phyloP scores from a whole-genome alignment of 495 filamentous ascomycete species.

The Parmelia sp. region DNA sequence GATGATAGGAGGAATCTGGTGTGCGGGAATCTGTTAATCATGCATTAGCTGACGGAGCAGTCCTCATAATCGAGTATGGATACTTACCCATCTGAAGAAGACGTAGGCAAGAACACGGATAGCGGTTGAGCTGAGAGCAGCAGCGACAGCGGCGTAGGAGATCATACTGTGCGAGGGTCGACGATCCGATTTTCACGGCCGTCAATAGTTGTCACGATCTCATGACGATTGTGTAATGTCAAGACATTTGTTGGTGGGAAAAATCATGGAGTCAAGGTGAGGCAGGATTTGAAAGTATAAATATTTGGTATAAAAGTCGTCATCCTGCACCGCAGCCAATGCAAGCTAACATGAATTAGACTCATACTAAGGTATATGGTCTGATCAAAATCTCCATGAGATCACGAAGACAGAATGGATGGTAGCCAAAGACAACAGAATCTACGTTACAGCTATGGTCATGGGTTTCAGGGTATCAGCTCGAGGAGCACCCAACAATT shows the following conservation, averaged over 20 bases:
- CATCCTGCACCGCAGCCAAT: too few species aligned
- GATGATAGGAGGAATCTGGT: slow-evolving; percentile 56
- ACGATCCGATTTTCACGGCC: not conserved
- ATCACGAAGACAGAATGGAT: not conserved
- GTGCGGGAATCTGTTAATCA: slow-evolving; percentile 52
- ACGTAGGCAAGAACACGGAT: slow-evolving; percentile 59
- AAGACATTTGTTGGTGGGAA: not conserved
- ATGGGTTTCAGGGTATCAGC: not conserved
- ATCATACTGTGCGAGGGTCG: not conserved
- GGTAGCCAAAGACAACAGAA: not conserved
- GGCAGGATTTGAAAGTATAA: not conserved
- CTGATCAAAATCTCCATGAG: not conserved
- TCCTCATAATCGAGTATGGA: not conserved
- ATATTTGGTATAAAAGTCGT: not conserved
- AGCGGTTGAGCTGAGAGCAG: slow-evolving; percentile 50
- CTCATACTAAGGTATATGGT: not conserved
- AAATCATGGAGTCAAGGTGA: not conserved
- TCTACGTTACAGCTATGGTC: not conserved
- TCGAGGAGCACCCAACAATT: not conserved
- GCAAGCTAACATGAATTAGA: too few species aligned
- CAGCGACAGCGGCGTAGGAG: not conserved
- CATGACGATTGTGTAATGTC: not conserved
- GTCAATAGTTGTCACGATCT: not conserved
- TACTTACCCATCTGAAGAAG: slow-evolving; percentile 78
- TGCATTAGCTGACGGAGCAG: slow-evolving; percentile 27